These are phyloP conservation scores for Alternaria rosae DNA, from an alignment of 2,329 filamentous ascomycete species.

Conservation along the genomic window DNA sequence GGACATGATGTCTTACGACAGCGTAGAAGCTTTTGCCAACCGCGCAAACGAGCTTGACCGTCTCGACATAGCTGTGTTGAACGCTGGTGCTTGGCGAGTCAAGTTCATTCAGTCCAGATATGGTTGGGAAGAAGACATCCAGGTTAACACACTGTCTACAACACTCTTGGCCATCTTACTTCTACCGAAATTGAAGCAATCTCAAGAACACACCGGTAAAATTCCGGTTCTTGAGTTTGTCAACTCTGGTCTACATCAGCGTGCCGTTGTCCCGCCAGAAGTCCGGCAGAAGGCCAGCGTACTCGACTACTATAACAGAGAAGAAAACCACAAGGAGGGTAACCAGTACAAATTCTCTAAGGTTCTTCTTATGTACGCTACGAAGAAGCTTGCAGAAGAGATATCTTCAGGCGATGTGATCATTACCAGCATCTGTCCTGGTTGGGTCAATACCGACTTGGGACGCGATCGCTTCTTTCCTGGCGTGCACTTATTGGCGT, in stretches of 20 bases:
- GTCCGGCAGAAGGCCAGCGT: slow-evolving; percentile 31
- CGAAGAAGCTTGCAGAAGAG: slow-evolving; percentile 36
- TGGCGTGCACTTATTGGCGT: slow-evolving; percentile 32
- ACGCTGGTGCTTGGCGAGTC: slow-evolving; percentile 47
- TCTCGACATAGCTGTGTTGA: slow-evolving; percentile 51
- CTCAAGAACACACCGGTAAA: slow-evolving; percentile 28
- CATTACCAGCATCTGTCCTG: slow-evolving; percentile 49
- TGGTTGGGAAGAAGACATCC: slow-evolving; percentile 57
- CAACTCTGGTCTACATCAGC: slow-evolving; percentile 42
- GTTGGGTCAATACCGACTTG: slow-evolving; percentile 39
- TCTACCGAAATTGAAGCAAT: slow-evolving; percentile 47
- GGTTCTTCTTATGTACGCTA: slow-evolving; percentile 46
- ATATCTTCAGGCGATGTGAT: slow-evolving; percentile 41
- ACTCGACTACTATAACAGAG: slow-evolving; percentile 41
- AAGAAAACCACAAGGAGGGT: slow-evolving; percentile 34
- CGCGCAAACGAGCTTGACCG: slow-evolving; percentile 38
- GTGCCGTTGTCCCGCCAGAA: slow-evolving; percentile 32
- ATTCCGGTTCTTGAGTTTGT: slow-evolving; percentile 44
- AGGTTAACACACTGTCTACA: slow-evolving; percentile 67
- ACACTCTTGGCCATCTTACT: slow-evolving; percentile 62
- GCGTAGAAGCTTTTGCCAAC: slow-evolving; percentile 41
- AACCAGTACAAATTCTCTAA: slow-evolving; percentile 45
- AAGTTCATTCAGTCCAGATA: slow-evolving; percentile 34
- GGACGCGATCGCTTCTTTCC: slow-evolving; percentile 42
- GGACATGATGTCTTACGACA: slow-evolving; percentile 47